These are phyloP conservation scores for Cercospora citrullina DNA, from an alignment of 2,329 filamentous ascomycete genomes.

Conservation along the genomic window DNA sequence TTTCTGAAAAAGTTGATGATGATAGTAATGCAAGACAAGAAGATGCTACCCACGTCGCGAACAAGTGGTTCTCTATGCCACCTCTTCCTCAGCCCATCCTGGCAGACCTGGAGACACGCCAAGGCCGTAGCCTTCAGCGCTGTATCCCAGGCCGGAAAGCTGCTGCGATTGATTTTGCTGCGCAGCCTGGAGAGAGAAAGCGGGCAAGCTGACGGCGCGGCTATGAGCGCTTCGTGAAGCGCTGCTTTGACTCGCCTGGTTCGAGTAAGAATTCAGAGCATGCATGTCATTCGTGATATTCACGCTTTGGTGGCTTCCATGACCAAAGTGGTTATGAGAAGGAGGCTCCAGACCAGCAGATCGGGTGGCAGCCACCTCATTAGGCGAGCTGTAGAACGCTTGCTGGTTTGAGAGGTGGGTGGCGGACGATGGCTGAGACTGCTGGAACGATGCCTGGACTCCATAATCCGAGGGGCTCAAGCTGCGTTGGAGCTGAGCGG, in stretches of 20 bases:
- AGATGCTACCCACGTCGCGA: background rate
- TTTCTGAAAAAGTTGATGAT: background rate
- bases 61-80: constrained; percentile 35
- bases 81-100: constrained; percentile 65
- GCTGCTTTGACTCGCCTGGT: constrained; percentile 53
- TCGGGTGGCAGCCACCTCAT: constrained; percentile 55
- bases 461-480: constrained; percentile 58
- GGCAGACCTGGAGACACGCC: constrained; percentile 61
- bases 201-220: constrained; percentile 85
- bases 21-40: constrained; percentile 26
- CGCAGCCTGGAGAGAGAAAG: constrained; percentile 58
- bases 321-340: constrained; percentile 47
- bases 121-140: constrained; percentile 56
- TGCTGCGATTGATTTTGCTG: constrained; percentile 41
- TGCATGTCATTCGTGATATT: constrained; percentile 43
- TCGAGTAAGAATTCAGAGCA: constrained; percentile 23
- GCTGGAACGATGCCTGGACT: constrained; percentile 41
- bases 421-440: constrained; percentile 44
- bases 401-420: constrained; percentile 67
- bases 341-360: constrained; percentile 37
- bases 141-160: constrained; percentile 60
- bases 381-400: constrained; percentile 70
- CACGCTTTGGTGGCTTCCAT: constrained; percentile 55
- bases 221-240: constrained; percentile 55
- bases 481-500: constrained; percentile 45